phyloP scores from a whole-genome alignment of 371 early-diverging fungal genomes.

The Nematocida major region DNA sequence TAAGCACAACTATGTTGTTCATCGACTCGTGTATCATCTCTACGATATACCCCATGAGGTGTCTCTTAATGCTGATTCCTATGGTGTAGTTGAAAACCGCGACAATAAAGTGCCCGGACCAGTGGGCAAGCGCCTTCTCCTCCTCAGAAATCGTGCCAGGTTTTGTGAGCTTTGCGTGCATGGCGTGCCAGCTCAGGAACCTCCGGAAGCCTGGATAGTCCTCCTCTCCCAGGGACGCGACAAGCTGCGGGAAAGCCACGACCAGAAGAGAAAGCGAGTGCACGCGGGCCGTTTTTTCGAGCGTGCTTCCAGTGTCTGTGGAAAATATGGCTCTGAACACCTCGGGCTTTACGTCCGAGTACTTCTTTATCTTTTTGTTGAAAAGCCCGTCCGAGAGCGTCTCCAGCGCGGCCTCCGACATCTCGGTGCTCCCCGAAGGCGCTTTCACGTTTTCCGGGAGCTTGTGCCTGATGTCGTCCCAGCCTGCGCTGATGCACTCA shows the following conservation, averaged over 20 bases:
- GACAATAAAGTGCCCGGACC: constrained; percentile 16
- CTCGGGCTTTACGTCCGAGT: neutral
- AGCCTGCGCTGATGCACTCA: neutral
- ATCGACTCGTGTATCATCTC: neutral
- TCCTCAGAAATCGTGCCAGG: neutral
- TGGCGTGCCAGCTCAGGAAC: neutral
- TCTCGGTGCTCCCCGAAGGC: neutral
- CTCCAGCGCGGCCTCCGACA: constrained; percentile 7
- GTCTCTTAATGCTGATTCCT: neutral
- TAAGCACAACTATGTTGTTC: neutral
- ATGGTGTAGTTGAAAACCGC: constrained; percentile 9
- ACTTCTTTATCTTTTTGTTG: constrained; percentile 14
- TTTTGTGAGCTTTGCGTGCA: neutral
- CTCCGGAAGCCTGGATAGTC: neutral
- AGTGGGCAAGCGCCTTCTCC: constrained; percentile 12
- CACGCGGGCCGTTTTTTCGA: neutral
- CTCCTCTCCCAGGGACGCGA: neutral
- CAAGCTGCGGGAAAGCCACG: constrained; percentile 13
- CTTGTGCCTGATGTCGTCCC: constrained; percentile 14
- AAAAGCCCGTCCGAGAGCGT: constrained; percentile 13
- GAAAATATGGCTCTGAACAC: constrained; percentile 1
- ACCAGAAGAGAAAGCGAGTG: constrained; percentile 6
- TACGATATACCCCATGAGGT: neutral
- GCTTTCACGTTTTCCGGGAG: neutral
- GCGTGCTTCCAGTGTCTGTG: neutral